Evolutionary conservation across 163 green algal species (phyloP).

Genomic region (Scenedesmus sp.): DNA sequence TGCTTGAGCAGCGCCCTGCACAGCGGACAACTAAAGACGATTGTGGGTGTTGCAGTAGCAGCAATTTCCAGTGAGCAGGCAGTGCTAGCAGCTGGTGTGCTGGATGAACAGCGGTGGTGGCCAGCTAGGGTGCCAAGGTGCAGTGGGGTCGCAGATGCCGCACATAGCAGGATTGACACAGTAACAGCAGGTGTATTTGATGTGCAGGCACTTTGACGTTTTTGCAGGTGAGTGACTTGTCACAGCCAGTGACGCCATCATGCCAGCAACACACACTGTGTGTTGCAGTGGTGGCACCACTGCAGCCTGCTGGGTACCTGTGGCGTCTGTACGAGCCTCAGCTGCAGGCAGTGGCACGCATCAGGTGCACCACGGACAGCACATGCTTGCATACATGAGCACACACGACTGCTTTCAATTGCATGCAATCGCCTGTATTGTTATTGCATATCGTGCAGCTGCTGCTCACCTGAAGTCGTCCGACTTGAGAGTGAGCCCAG

Average conservation of each 20-base stretch:
- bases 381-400: background rate
- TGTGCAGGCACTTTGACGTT: background rate
- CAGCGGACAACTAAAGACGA: background rate
- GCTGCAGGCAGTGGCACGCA: too few relatives aligned
- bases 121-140: too few relatives aligned
- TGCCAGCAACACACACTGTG: too few relatives aligned
- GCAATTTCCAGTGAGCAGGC: too few relatives aligned
- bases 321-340: too few relatives aligned
- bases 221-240: background rate
- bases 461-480: constrained; percentile 47
- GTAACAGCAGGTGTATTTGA: background rate
- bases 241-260: too few relatives aligned
- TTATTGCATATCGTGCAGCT: background rate
- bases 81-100: too few relatives aligned
- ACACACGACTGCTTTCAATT: background rate
- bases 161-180: background rate
- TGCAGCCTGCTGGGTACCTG: background rate
- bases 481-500: constrained; percentile 58
- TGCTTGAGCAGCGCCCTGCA: constrained; percentile 32
- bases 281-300: background rate
- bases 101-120: too few relatives aligned
- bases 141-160: too few relatives aligned
- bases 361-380: too few relatives aligned
- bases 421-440: too few relatives aligned
- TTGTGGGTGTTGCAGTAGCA: too few relatives aligned